phyloP scores from a whole-genome alignment of 2,329 filamentous ascomycete genomes.

The Aspergillus quadrilineatus region DNA sequence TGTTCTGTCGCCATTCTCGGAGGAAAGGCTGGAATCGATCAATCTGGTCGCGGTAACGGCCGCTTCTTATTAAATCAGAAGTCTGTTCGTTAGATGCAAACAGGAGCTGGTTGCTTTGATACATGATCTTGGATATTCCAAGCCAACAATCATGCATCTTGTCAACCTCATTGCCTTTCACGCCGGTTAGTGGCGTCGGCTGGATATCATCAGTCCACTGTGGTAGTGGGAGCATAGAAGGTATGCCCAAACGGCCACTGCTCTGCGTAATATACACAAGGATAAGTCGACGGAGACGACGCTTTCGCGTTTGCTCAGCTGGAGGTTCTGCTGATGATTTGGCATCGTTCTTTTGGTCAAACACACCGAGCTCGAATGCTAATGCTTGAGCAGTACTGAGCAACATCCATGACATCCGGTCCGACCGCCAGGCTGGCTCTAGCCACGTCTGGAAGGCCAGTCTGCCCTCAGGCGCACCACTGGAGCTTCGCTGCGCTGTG shows the following conservation, averaged over 20 bases:
- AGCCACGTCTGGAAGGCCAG: conserved; percentile 88
- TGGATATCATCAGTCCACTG: conserved; percentile 44
- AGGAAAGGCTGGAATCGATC: conserved; percentile 79
- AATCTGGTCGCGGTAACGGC: conserved; percentile 77
- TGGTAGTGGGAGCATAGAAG: conserved; percentile 77
- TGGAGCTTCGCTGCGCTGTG: conserved; percentile 46
- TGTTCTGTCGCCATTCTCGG: conserved; percentile 74
- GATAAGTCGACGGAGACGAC: conserved; percentile 81
- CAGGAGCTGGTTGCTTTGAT: conserved; percentile 81
- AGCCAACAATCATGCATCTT: conserved; percentile 81
- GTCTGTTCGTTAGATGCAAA: conserved; percentile 88
- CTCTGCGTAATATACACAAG: conserved; percentile 91
- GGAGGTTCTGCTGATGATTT: conserved; percentile 53
- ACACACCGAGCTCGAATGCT: conserved; percentile 91
- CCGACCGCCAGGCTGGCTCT: conserved; percentile 90
- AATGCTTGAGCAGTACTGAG: conserved; percentile 86
- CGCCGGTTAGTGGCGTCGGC: conserved; percentile 29
- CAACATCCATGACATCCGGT: conserved; percentile 98
- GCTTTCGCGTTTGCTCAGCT: conserved; percentile 70
- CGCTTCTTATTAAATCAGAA: conserved; percentile 81
- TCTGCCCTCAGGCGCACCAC: conserved; percentile 70
- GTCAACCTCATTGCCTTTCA: conserved; percentile 48
- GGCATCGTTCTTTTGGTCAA: conserved; percentile 80
- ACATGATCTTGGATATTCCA: conserved; percentile 88
- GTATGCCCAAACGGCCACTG: conserved; percentile 88